These are phyloP conservation scores for Sambucus nigra DNA, from an alignment of 129 eudicot species.

Conservation along the genomic window DNA sequence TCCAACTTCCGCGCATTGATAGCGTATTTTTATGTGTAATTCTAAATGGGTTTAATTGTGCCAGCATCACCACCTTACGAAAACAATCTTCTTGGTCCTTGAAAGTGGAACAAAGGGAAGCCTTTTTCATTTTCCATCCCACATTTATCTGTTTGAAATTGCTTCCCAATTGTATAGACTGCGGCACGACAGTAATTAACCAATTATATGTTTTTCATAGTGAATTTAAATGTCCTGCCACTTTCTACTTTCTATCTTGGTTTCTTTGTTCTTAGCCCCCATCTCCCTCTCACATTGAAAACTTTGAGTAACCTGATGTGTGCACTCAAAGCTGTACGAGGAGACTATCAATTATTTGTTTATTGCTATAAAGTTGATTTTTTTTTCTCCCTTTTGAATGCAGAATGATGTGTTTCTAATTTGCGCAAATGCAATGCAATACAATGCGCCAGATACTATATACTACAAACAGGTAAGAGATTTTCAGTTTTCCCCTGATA, in stretches of 20 bases:
- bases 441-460: slow-evolving; percentile 85
- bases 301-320: neutral
- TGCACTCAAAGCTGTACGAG: neutral
- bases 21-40: too few species aligned
- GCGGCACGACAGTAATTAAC: too few species aligned
- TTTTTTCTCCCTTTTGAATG: too few species aligned
- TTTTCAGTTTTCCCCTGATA: neutral
- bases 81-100: too few species aligned
- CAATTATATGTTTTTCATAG: neutral
- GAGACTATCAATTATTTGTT: neutral
- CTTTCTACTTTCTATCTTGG: neutral
- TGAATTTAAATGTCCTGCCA: neutral
- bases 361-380: slow-evolving; percentile 7
- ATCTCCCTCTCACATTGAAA: neutral
- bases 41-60: too few species aligned
- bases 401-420: slow-evolving; percentile 85
- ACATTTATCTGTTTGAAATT: too few species aligned
- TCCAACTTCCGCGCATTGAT: too few species aligned
- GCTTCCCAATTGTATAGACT: too few species aligned
- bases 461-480: slow-evolving; percentile 80
- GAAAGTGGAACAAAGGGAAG: too few species aligned
- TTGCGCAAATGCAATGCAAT: slow-evolving; percentile 91
- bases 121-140: neutral
- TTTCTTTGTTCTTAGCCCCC: neutral
- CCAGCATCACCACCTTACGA: too few species aligned